Evolutionary conservation across 176 grass and related monocot genomes (phyloP).

Genomic region (Metroxylon sagu): DNA sequence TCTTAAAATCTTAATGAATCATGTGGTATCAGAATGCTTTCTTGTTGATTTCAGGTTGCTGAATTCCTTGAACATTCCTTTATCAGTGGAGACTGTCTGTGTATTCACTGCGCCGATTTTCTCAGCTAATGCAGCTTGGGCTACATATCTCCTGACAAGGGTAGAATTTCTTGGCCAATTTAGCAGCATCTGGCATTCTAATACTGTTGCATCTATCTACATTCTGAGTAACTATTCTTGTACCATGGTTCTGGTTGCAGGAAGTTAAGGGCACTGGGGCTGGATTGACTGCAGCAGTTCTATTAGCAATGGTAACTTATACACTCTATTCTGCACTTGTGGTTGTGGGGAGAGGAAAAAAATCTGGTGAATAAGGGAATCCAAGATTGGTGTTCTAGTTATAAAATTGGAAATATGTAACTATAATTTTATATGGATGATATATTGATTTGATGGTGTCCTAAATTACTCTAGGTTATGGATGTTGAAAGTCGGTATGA

Average conservation of each 20-base stretch:
- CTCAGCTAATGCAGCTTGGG: slow-evolving; percentile 90
- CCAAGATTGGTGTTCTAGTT: too few relatives aligned
- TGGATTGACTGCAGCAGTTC: slow-evolving; percentile 82
- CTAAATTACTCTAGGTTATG: too few relatives aligned
- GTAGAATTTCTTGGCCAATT: slow-evolving; percentile 21
- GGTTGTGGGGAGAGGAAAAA: slow-evolving; percentile 2
- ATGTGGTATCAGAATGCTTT: not conserved
- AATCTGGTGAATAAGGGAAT: too few relatives aligned
- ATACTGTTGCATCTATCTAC: too few relatives aligned
- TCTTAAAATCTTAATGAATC: too few relatives aligned
- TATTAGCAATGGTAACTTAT: slow-evolving; percentile 78
- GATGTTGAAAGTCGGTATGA: too few relatives aligned
- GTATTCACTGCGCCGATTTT: slow-evolving; percentile 99
- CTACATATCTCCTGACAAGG: slow-evolving; percentile 96
- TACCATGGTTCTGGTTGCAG: slow-evolving; percentile 13
- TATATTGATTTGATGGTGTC: too few relatives aligned
- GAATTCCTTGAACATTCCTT: slow-evolving; percentile 84
- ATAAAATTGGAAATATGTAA: too few relatives aligned
- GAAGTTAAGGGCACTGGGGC: slow-evolving; percentile 98
- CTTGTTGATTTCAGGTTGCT: slow-evolving; percentile 50
- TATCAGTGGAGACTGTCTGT: slow-evolving; percentile 98
- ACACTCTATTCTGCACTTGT: slow-evolving; percentile 2
- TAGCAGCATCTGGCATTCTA: too few relatives aligned
- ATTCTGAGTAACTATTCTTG: not conserved
- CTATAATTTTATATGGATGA: too few relatives aligned